phyloP scores from a whole-genome alignment of 176 grass and related monocot genomes.

The Zea mays region Zm-B73-REFERENCE-NAM-5.0 NC_050100.1:26894501-26895000 shows the following conservation, averaged over 20 bases:
- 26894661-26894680: conserved; percentile 66
- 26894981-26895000: conserved; percentile 67
- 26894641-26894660: conserved; percentile 76
- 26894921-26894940: conserved; percentile 96
- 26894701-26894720: conserved; percentile 96
- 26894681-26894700: conserved; percentile 78
- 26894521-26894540: conserved; percentile 85
- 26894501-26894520: conserved; percentile 98
- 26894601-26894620: conserved; percentile 91
- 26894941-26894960: conserved; percentile 91
- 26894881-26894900: conserved; percentile 86
- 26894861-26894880: conserved; percentile 98
- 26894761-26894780: conserved; percentile 75
- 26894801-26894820: conserved; percentile 85
- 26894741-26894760: conserved; percentile 90
- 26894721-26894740: conserved; percentile 90
- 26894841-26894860: conserved; percentile 82
- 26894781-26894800: conserved; percentile 74
- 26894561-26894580: conserved; percentile 98
- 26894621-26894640: conserved; percentile 88
- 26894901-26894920: conserved; percentile 88
- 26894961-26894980: conserved; percentile 93
- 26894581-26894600: conserved; percentile 83
- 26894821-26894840: conserved; percentile 76
- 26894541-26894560: conserved; percentile 98